phyloP scores from a whole-genome alignment of 495 filamentous ascomycete species.

The Niebla homalea region DNA sequence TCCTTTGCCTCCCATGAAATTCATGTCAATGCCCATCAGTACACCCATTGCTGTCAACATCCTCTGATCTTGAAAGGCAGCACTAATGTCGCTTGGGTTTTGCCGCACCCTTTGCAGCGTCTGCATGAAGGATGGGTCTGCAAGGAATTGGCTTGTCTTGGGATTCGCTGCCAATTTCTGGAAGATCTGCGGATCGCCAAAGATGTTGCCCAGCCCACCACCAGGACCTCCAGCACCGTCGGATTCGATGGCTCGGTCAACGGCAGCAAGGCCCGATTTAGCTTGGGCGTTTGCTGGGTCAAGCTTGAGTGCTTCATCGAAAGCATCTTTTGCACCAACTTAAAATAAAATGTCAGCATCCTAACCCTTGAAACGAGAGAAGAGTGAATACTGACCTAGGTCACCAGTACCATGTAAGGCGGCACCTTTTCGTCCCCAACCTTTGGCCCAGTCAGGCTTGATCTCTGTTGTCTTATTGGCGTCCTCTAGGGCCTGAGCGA shows the following conservation, averaged over 20 bases:
- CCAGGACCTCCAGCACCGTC: constrained; percentile 54
- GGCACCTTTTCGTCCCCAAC: constrained; percentile 82
- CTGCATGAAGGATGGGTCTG: constrained; percentile 75
- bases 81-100: constrained; percentile 67
- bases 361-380: constrained; percentile 5
- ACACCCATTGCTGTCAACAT: constrained; percentile 93
- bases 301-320: constrained; percentile 79
- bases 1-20: constrained; percentile 50
- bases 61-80: constrained; percentile 74
- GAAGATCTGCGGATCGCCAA: constrained; percentile 79
- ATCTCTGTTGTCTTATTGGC: constrained; percentile 83
- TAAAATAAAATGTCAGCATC: neutral
- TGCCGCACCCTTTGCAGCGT: constrained; percentile 70
- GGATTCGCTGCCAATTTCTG: constrained; percentile 88
- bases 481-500: constrained; percentile 71
- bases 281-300: constrained; percentile 87
- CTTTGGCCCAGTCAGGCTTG: constrained; percentile 97
- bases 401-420: constrained; percentile 80
- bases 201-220: constrained; percentile 74
- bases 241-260: constrained; percentile 75
- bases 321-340: constrained; percentile 76
- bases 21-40: constrained; percentile 87
- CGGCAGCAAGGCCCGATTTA: constrained; percentile 70
- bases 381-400: constrained; percentile 36
- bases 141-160: constrained; percentile 77